Evolutionary conservation across 352 stramenopile genomes (phyloP), one percentile per base, ranked within the genome.

Genomic region (Salisapilia sapeloensis): DNA sequence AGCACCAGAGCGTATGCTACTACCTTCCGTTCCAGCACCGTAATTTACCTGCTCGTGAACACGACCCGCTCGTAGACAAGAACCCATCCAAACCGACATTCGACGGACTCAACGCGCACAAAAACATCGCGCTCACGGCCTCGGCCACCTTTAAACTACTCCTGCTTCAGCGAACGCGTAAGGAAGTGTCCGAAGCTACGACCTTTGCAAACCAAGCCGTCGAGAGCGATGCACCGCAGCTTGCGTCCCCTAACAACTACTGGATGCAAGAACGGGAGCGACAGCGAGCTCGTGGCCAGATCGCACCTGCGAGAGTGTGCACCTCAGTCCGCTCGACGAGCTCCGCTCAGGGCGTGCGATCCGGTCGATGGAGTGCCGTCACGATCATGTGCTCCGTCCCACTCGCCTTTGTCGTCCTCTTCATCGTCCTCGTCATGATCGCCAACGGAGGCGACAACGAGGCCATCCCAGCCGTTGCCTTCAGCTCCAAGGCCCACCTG

Each of bases 211-310:
- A 25, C 16, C 18, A 13, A 19, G 6, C 26, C 6, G 19, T 31
- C 19, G 26, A 31, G 6, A 6, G 3, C 6, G 16, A 31, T 31
- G 16, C 26, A 16, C 26, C 26, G 6, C n/a, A n/a, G n/a, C n/a
- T n/a, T n/a, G n/a, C n/a, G n/a, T n/a, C n/a, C n/a, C 51, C 72
- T 16, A 54, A 71, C 43, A 80, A 74, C 38, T 78, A 85, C 50
- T 85, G 69, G 69, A 60, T 77, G 32, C 65, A 72, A 32, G 63
- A 85, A 44, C 60, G 72, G 24, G 62, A 79, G 37, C 50, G 60
- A 9, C 60, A 67, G 32, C 57, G 60, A 2, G 44, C 50, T 2
- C 47, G 51, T 3, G 33, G 4, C 25, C 42, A 12, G 41, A 46
- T 13, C 42, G 42, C 24, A 24, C 40, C 11, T 38, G 42, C 13